phyloP scores from a whole-genome alignment of 1,284 basidiomycete species.

The Moniliella sp. region DNA sequence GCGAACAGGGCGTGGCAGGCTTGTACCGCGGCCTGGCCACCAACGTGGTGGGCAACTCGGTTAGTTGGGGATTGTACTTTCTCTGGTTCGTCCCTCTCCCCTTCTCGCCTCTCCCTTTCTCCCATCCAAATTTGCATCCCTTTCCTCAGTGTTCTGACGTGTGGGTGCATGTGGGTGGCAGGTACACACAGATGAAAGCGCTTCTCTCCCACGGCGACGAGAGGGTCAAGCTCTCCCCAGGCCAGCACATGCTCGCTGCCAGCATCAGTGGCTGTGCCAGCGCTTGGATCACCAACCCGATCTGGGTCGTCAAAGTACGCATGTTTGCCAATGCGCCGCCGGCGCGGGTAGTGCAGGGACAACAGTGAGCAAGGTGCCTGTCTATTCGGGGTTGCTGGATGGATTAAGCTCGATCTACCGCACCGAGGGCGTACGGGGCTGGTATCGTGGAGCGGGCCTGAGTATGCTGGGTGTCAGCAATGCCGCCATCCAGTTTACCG shows the following conservation, averaged over 20 bases:
- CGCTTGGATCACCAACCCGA: slow-evolving; percentile 81
- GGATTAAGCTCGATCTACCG: slow-evolving; percentile 14
- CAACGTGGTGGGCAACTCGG: slow-evolving; percentile 86
- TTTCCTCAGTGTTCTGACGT: no score
- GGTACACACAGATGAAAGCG: slow-evolving; percentile 85
- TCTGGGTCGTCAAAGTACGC: slow-evolving; percentile 93
- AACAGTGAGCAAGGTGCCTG: no score
- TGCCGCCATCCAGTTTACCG: slow-evolving; percentile 85
- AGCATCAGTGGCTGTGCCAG: slow-evolving; percentile 89
- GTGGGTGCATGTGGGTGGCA: no score
- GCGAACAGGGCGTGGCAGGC: slow-evolving; percentile 56
- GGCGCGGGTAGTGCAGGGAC: no score
- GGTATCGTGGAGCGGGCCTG: slow-evolving; percentile 68
- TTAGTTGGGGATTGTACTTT: slow-evolving; percentile 92
- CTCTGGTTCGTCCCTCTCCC: slow-evolving; percentile 54
- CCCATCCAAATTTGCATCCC: neutral
- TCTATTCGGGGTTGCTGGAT: no score
- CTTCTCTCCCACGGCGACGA: slow-evolving; percentile 15
- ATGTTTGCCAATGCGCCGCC: slow-evolving; percentile 90
- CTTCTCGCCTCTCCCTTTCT: neutral
- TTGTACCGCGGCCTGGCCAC: slow-evolving; percentile 73
- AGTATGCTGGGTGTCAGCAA: slow-evolving; percentile 83
- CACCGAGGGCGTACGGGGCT: slow-evolving; percentile 51
- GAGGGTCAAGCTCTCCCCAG: slow-evolving; percentile 43
- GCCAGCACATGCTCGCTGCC: slow-evolving; percentile 65